Evolutionary conservation across 305 asterid genomes (phyloP).

Genomic region (Lippia alba): DNA sequence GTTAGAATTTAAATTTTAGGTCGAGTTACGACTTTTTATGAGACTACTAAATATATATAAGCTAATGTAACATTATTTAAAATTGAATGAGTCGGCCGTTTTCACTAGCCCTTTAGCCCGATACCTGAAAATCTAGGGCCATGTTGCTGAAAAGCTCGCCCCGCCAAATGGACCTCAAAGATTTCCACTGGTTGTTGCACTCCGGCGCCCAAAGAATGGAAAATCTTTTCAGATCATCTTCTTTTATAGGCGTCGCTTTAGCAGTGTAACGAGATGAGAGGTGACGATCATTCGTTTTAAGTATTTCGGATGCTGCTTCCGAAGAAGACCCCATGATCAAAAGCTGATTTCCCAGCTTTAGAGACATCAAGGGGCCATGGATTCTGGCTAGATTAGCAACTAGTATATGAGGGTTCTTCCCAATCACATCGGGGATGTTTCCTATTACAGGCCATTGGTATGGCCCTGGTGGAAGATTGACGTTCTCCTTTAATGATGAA

Average conservation of each 20-base stretch:
- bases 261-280: conserved; percentile 51
- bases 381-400: conserved; percentile 41
- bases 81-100: too few species aligned
- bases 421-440: conserved; percentile 42
- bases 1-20: too few species aligned
- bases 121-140: conserved; percentile 30
- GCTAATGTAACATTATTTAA: too few species aligned
- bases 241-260: conserved; percentile 46
- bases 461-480: conserved; percentile 53
- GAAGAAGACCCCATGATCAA: conserved; percentile 47
- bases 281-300: conserved; percentile 43
- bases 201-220: conserved; percentile 52
- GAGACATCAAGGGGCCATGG: conserved; percentile 44
- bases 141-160: conserved; percentile 40
- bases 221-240: conserved; percentile 37
- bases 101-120: too few species aligned
- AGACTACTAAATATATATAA: too few species aligned
- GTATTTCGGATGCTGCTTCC: conserved; percentile 43
- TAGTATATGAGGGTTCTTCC: conserved; percentile 43
- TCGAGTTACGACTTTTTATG: too few species aligned
- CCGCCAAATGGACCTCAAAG: conserved; percentile 41
- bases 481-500: background rate
- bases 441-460: conserved; percentile 47
- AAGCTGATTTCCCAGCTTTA: conserved; percentile 42
- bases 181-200: conserved; percentile 39